Base-by-base conservation (phyloP, 2,329 filamentous ascomycete species). In the Alternaria angustiovoidea region DNA sequence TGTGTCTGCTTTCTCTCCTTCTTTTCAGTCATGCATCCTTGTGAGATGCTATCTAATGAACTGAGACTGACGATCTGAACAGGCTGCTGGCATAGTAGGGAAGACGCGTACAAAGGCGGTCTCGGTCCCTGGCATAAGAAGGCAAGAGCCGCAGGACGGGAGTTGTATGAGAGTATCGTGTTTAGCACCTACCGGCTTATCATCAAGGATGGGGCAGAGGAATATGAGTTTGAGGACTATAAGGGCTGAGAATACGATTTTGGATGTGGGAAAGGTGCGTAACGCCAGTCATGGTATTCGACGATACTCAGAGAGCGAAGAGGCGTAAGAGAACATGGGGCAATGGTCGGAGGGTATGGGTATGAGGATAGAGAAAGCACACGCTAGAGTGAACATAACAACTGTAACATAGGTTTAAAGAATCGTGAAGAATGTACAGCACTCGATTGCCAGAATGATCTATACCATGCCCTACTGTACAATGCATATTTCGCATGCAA, bases 31-130 rank as follows among this genome's bases (percentile, higher is more conserved):
- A 36, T 36, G 32, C 28, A 11, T 30, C 28, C 28, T 30, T 1
- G 28, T 11, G 28, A 30, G 28, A 4, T 30, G 8, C 9, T 11
- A 11, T 30, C 11, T 30, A 4, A 11, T 11, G 28, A 30, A 12
- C 8, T 30, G 8, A 11, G 11, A 30, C 6, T 36, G 32, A 14
- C 6, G 2, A 2, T 16, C 11, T 16, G 16, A 80, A 81, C 81
- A 91, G 84, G 93, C 84, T 75, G 92, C 80, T 83, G 86, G 87
- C 77, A 88, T 80, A 78, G 86, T 82, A 78, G 81, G 11, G 75
- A 87, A 81, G 80, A 87, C 84, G 78, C 86, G 82, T 79, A 91
- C 84, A 79, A 86, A 78, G 78, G 90, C 79, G 84, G 86, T 1
- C 69, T 72, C 2, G 86, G 86, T 0, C 84, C 85, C 11, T 87